A percentile compares a stretch with the other conserved stretches of the same genome.
Conservation (phyloP, 2,329 filamentous ascomycete genomes). For the Boeremia exigua region DNA sequence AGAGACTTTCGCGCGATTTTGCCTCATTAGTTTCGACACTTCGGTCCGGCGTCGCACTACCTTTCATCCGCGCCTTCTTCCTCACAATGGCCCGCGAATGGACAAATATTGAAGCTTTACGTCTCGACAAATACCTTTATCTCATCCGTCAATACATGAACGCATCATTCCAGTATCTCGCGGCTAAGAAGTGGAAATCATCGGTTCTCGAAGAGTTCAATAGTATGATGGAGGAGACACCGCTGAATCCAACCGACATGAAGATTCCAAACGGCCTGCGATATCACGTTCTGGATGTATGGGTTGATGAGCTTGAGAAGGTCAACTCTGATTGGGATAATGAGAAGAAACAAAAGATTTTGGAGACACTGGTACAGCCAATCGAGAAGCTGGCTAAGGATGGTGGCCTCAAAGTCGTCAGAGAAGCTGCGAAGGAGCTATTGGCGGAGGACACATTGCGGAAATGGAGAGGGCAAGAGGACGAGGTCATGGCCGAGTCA, state of each 20-base stretch:
- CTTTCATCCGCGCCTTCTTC: slow-evolving; percentile 59
- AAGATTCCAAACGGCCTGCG: slow-evolving; percentile 82
- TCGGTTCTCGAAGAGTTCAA: slow-evolving; percentile 52
- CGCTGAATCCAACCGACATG: slow-evolving; percentile 54
- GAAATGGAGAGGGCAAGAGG: slow-evolving; percentile 59
- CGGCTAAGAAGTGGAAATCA: slow-evolving; percentile 51
- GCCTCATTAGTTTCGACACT: slow-evolving; percentile 71
- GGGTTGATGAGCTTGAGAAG: slow-evolving; percentile 86
- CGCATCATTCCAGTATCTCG: slow-evolving; percentile 65
- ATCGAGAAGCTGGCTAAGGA: slow-evolving; percentile 63
- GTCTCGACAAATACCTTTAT: slow-evolving; percentile 90
- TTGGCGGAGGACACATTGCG: slow-evolving; percentile 76
- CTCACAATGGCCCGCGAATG: slow-evolving; percentile 60
- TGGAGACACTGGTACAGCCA: slow-evolving; percentile 61
- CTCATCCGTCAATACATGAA: slow-evolving; percentile 80
- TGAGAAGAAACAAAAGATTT: slow-evolving; percentile 38
- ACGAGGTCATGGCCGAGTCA: slow-evolving; percentile 46
- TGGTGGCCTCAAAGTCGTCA: slow-evolving; percentile 73
- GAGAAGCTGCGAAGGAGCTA: slow-evolving; percentile 71
- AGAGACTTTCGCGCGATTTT: slow-evolving; percentile 79
- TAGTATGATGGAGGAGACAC: slow-evolving; percentile 54
- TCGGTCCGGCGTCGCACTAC: slow-evolving; percentile 51
- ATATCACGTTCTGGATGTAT: slow-evolving; percentile 88
- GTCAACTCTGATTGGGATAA: slow-evolving; percentile 58
- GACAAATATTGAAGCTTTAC: slow-evolving; percentile 56